Evolutionary conservation across 768 basidiomycete species (phyloP).

Genomic region (Boletus rubescentipes): DNA sequence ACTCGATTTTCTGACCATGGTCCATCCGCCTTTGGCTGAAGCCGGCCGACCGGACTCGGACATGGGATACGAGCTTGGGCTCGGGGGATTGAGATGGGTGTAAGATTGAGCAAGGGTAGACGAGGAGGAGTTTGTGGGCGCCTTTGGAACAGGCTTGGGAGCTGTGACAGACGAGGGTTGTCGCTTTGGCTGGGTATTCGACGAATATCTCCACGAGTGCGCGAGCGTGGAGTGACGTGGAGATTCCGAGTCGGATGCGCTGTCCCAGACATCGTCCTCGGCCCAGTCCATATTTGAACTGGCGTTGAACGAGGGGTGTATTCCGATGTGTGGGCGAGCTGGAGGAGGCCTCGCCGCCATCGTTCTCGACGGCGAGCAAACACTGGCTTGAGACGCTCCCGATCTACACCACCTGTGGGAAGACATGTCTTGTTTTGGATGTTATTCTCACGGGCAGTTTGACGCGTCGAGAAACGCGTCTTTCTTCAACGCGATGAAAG

Average conservation of each 20-base stretch:
- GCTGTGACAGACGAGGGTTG: slow-evolving; percentile 37
- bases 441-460: neutral
- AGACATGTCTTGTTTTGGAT: neutral
- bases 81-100: slow-evolving; percentile 74
- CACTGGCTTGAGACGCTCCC: too few species aligned
- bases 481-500: neutral
- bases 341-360: slow-evolving; percentile 66
- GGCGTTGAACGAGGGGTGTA: slow-evolving; percentile 49
- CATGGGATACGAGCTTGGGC: slow-evolving; percentile 72
- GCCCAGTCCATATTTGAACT: slow-evolving; percentile 62
- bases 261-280: slow-evolving; percentile 90
- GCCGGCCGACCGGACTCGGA: slow-evolving; percentile 40
- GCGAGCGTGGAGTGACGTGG: slow-evolving; percentile 53
- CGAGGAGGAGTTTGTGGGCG: slow-evolving; percentile 50
- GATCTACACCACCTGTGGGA: slow-evolving; percentile 10
- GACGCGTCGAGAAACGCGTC: neutral
- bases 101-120: slow-evolving; percentile 77
- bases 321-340: slow-evolving; percentile 68
- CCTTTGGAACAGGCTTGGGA: slow-evolving; percentile 57
- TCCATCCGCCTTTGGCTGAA: slow-evolving; percentile 67
- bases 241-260: slow-evolving; percentile 75
- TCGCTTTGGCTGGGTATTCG: slow-evolving; percentile 23
- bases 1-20: slow-evolving; percentile 58
- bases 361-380: slow-evolving; percentile 26
- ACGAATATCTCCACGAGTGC: slow-evolving; percentile 42